Conservation (phyloP, 2,329 filamentous ascomycete species). For the Aureobasidium musti region DNA sequence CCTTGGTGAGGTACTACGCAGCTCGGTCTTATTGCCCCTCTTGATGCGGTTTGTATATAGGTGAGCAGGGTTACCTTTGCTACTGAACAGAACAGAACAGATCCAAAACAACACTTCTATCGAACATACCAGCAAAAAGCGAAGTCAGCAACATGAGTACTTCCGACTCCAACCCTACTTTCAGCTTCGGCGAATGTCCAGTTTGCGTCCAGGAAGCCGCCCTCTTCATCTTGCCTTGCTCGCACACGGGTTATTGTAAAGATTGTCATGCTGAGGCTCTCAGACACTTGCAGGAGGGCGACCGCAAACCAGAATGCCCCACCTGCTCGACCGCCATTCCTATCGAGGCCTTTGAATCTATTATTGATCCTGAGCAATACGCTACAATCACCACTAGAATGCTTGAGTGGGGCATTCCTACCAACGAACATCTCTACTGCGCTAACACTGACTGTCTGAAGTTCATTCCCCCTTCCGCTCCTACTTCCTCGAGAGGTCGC, state of each 20-base stretch:
- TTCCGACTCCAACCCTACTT: background rate
- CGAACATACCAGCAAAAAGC: too few relatives aligned
- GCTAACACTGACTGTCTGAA: background rate
- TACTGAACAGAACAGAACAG: background rate
- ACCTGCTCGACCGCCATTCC: background rate
- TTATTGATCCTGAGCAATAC: background rate
- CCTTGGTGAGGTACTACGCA: background rate
- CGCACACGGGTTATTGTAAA: background rate
- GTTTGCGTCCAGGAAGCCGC: background rate
- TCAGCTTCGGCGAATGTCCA: background rate
- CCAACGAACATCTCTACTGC: background rate
- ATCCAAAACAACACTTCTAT: background rate
- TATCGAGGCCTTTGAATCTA: background rate
- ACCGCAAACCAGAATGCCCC: background rate
- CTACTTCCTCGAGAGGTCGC: background rate
- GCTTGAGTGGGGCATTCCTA: background rate
- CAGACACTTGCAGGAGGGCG: background rate
- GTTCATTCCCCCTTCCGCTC: background rate
- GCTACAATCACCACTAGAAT: background rate
- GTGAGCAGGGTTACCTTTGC: background rate
- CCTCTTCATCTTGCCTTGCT: background rate
- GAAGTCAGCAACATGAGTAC: background rate
- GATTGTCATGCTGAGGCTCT: background rate
- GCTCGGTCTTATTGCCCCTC: fast-evolving
- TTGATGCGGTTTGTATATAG: background rate